Evolutionary conservation across 2,329 filamentous ascomycete species (phyloP).

Genomic region (Arachnopeziza araneosa): DNA sequence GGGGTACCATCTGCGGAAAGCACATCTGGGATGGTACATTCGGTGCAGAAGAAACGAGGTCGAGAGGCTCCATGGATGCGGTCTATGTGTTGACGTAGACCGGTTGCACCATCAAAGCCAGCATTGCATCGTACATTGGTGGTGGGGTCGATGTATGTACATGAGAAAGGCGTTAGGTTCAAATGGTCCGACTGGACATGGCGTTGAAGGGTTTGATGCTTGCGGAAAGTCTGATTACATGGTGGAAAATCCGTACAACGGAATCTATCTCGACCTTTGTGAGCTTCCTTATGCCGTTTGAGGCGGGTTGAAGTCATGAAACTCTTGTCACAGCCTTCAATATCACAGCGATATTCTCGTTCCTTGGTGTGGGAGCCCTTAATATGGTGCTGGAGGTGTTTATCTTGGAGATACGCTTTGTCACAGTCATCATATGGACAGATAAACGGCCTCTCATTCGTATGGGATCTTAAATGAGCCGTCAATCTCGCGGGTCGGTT

Average conservation of each 20-base stretch:
- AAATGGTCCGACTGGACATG: constrained; percentile 77
- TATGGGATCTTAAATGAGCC: constrained; percentile 79
- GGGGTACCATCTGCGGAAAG: constrained; percentile 35
- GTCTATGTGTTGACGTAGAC: constrained; percentile 65
- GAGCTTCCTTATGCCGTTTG: constrained; percentile 70
- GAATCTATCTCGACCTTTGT: constrained; percentile 71
- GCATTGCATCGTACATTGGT: constrained; percentile 54
- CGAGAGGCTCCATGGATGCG: constrained; percentile 63
- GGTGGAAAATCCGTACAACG: constrained; percentile 63
- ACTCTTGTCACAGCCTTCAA: constrained; percentile 67
- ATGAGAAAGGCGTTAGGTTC: constrained; percentile 64
- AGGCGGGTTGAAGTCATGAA: constrained; percentile 78
- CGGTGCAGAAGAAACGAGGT: constrained; percentile 68
- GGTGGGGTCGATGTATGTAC: constrained; percentile 49
- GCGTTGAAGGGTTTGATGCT: constrained; percentile 77
- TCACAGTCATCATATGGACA: constrained; percentile 67
- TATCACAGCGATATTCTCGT: constrained; percentile 65
- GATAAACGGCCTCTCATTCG: constrained; percentile 72
- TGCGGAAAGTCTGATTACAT: constrained; percentile 77
- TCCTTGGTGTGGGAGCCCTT: constrained; percentile 73
- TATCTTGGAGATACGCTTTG: constrained; percentile 81
- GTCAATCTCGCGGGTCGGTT: constrained; percentile 78
- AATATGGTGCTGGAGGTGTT: constrained; percentile 80
- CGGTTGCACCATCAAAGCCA: constrained; percentile 67
- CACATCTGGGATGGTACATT: constrained; percentile 48